These are phyloP conservation scores for Monosporascus sp. DNA, from an alignment of 2,329 filamentous ascomycete genomes.

Conservation along the genomic window DNA sequence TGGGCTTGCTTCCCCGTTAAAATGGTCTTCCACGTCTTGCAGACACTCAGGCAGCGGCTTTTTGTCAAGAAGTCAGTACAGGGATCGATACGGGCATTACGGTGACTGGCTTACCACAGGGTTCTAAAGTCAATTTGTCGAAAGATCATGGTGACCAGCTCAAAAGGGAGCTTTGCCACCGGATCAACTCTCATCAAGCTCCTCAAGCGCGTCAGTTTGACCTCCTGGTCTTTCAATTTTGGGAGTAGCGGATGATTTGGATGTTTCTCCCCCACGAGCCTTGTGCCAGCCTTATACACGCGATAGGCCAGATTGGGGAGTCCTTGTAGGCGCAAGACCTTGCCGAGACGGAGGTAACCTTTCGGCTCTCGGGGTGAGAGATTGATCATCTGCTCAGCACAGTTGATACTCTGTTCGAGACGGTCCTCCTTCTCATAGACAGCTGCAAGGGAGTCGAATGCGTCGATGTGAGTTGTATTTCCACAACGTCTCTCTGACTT, in stretches of 20 bases:
- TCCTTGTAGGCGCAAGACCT: conserved; percentile 17
- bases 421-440: conserved; percentile 13
- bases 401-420: conserved; percentile 9
- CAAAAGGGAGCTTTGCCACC: conserved; percentile 17
- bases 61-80: neutral
- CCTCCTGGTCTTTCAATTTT: conserved; percentile 12
- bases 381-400: conserved; percentile 21
- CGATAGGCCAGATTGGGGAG: conserved; percentile 12
- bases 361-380: conserved; percentile 22
- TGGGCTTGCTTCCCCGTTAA: conserved; percentile 9
- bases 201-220: conserved; percentile 10
- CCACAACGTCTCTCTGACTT: conserved; percentile 18
- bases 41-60: conserved; percentile 21
- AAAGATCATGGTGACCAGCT: conserved; percentile 21
- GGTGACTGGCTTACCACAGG: conserved; percentile 12
- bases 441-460: conserved; percentile 20
- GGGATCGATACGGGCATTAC: neutral
- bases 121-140: conserved; percentile 14
- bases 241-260: conserved; percentile 15
- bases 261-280: conserved; percentile 19
- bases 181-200: conserved; percentile 15
- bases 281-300: conserved; percentile 18
- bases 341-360: conserved; percentile 23
- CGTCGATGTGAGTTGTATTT: conserved; percentile 15
- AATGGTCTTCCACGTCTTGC: conserved; percentile 18